Percentiles rank a stretch among this genome's conserved stretches.
Conservation (phyloP, 1,284 basidiomycete genomes). For the Moesziomyces sp. region DNA sequence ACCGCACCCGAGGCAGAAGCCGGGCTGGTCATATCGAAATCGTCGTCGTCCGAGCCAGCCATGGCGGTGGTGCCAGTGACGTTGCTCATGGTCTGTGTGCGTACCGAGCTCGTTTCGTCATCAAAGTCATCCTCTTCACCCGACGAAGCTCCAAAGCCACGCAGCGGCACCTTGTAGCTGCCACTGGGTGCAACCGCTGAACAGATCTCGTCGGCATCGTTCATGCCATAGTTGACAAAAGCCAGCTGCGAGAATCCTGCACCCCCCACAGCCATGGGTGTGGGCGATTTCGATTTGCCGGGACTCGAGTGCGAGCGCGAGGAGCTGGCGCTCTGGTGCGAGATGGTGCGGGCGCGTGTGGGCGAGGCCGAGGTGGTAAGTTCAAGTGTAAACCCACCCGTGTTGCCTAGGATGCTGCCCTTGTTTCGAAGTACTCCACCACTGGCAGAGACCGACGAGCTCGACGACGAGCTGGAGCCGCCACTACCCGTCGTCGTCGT, state of each 20-base stretch:
- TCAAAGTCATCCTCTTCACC: constrained; percentile 43
- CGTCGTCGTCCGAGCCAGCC: constrained; percentile 28
- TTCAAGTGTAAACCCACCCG: constrained; percentile 31
- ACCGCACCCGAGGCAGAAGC: constrained; percentile 11
- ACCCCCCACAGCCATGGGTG: constrained; percentile 4
- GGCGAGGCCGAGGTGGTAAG: constrained; percentile 39
- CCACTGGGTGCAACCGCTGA: constrained; percentile 64
- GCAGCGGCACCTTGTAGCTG: constrained; percentile 61
- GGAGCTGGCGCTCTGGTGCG: constrained; percentile 18
- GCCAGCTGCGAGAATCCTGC: constrained; percentile 35
- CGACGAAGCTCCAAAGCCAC: constrained; percentile 42
- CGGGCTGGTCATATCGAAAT: constrained; percentile 4
- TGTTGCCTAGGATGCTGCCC: constrained; percentile 11
- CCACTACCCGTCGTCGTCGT: constrained; percentile 6
- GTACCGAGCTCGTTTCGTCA: constrained; percentile 21
- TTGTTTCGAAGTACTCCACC: constrained; percentile 5
- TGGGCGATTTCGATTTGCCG: constrained; percentile 35
- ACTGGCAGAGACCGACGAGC: constrained; percentile 19
- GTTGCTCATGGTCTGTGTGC: constrained; percentile 24
- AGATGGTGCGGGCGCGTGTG: constrained; percentile 34
- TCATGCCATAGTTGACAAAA: constrained; percentile 66
- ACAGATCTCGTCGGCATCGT: constrained; percentile 65
- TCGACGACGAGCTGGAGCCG: constrained; percentile 16
- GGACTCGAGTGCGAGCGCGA: constrained; percentile 17
- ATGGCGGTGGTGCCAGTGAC: constrained; percentile 17